Evolutionary conservation across 768 basidiomycete species (phyloP).

Genomic region (Termitomyces sp.): DNA sequence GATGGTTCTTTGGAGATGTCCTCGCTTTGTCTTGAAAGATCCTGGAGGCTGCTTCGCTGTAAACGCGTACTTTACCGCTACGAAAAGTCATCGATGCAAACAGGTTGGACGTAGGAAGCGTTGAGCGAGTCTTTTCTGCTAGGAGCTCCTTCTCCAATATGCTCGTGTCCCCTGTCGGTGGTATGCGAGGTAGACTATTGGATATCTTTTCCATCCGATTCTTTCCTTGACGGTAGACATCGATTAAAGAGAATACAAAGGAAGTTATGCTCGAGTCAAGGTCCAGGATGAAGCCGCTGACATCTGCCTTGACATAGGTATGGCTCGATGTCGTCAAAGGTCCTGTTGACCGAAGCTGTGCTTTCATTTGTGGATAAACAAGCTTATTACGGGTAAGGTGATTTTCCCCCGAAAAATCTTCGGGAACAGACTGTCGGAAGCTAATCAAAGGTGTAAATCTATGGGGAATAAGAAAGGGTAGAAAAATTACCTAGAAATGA

Average conservation of each 20-base stretch:
- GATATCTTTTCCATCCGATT: slow-evolving; percentile 68
- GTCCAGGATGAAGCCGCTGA: slow-evolving; percentile 83
- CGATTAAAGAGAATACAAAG: slow-evolving; percentile 75
- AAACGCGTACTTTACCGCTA: slow-evolving; percentile 80
- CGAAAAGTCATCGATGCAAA: slow-evolving; percentile 69
- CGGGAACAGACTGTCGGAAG: slow-evolving; percentile 69
- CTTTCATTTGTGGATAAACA: slow-evolving; percentile 77
- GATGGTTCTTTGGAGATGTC: slow-evolving; percentile 26
- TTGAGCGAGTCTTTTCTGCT: slow-evolving; percentile 26
- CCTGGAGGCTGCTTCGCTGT: slow-evolving; percentile 42
- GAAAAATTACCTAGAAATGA: slow-evolving; percentile 60
- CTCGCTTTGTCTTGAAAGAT: slow-evolving; percentile 35
- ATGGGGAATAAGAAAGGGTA: background rate
- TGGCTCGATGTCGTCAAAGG: slow-evolving; percentile 42
- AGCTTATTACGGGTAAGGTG: slow-evolving; percentile 71
- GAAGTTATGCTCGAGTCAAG: slow-evolving; percentile 77
- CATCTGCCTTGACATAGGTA: slow-evolving; percentile 59
- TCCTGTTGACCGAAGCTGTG: slow-evolving; percentile 54
- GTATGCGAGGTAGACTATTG: slow-evolving; percentile 44
- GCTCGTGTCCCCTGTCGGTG: slow-evolving; percentile 15
- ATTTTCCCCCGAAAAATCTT: slow-evolving; percentile 65
- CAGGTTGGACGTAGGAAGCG: slow-evolving; percentile 53
- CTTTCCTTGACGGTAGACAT: slow-evolving; percentile 81
- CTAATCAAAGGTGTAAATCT: slow-evolving; percentile 32
- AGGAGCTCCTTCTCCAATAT: slow-evolving; percentile 10